Evolutionary conservation across 345 rosid genomes (phyloP).

Genomic region (Diplotaxis tenuifolia): DNA sequence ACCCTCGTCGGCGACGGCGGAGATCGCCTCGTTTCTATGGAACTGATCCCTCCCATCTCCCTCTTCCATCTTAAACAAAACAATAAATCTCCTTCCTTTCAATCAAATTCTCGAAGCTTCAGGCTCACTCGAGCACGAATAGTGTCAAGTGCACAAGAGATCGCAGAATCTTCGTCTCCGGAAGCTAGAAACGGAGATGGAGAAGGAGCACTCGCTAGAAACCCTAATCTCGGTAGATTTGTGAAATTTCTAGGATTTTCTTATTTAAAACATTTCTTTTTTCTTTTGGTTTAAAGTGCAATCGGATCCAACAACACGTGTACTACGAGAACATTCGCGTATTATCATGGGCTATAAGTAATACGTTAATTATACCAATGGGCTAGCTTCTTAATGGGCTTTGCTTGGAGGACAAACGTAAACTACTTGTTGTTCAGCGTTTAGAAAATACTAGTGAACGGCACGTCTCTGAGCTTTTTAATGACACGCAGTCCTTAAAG

Average conservation of each 20-base stretch:
- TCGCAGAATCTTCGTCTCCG: slow-evolving; percentile 5
- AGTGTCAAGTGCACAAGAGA: neutral
- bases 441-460: neutral
- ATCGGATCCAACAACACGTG: slow-evolving; percentile 27
- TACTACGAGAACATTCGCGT: neutral
- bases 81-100: slow-evolving; percentile 3
- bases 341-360: slow-evolving; percentile 1
- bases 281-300: neutral
- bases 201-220: slow-evolving; percentile 25
- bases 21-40: slow-evolving; percentile 63
- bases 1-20: slow-evolving; percentile 70
- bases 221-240: slow-evolving; percentile 51
- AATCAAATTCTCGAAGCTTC: slow-evolving; percentile 6
- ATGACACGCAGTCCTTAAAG: neutral
- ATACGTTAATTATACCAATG: neutral
- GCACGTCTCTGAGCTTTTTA: slow-evolving; percentile 1
- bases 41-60: slow-evolving; percentile 59
- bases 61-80: slow-evolving; percentile 37
- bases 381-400: slow-evolving; percentile 18
- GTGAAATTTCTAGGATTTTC: slow-evolving; percentile 31
- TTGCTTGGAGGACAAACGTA: neutral
- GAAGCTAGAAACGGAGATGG: slow-evolving; percentile 22
- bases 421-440: slow-evolving; percentile 8
- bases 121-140: slow-evolving; percentile 3
- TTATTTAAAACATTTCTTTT: neutral